phyloP scores from a whole-genome alignment of 331 rosid species.

The Cucumis variabilis region DNA sequence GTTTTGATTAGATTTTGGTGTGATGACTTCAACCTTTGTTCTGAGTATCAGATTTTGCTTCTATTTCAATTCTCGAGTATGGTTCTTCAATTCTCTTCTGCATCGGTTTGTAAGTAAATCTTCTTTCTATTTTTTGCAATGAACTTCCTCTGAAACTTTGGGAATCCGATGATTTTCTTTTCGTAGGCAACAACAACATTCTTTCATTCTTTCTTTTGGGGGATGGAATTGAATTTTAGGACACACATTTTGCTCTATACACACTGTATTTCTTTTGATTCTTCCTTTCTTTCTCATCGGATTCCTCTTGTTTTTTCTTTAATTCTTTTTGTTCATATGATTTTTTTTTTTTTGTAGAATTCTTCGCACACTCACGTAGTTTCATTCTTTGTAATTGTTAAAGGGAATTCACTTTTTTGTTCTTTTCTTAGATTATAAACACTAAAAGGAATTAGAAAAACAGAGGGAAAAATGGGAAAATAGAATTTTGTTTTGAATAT shows the following conservation, averaged over 20 bases:
- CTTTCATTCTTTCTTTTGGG: slow-evolving; percentile 78
- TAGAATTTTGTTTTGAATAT: too few species aligned
- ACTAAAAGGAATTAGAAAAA: too few species aligned
- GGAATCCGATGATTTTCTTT: slow-evolving; percentile 97
- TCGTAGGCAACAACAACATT: slow-evolving; percentile 56
- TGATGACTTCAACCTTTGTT: slow-evolving; percentile 68
- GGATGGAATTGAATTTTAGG: slow-evolving; percentile 50
- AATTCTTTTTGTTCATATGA: neutral
- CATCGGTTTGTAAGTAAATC: slow-evolving; percentile 43
- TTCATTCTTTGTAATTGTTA: slow-evolving; percentile 7
- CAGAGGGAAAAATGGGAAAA: too few species aligned
- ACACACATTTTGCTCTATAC: too few species aligned
- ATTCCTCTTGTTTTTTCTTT: slow-evolving; percentile 65
- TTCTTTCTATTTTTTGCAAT: slow-evolving; percentile 45
- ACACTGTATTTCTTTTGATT: slow-evolving; percentile 12
- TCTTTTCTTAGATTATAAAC: too few species aligned
- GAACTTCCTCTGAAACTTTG: slow-evolving; percentile 62
- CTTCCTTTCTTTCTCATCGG: slow-evolving; percentile 72
- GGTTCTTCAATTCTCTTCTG: slow-evolving; percentile 58
- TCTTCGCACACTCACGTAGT: slow-evolving; percentile 57
- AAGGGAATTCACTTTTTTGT: neutral
- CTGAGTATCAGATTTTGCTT: slow-evolving; percentile 62
- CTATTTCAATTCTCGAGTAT: slow-evolving; percentile 63
- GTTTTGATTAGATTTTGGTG: slow-evolving; percentile 51
- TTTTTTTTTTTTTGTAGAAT: neutral